Evolutionary conservation across 1,139 yeast genomes (phyloP).

Genomic region (Arxiozyma bovina): DNA sequence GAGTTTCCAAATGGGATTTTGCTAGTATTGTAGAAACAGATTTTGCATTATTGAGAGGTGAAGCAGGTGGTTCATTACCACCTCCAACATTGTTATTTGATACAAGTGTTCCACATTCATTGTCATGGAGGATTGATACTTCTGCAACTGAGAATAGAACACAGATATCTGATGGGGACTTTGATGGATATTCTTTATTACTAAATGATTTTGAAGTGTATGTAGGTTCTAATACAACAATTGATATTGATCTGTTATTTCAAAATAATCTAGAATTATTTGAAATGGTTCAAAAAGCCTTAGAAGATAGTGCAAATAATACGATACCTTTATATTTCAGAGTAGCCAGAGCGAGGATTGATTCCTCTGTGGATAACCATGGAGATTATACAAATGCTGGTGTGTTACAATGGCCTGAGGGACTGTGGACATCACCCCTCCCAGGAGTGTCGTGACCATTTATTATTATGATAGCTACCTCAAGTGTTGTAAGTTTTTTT

Average conservation of each 20-base stretch:
- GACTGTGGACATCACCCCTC: conserved; percentile 39
- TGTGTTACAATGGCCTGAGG: conserved; percentile 47
- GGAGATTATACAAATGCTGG: conserved; percentile 57
- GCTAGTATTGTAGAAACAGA: conserved; percentile 82
- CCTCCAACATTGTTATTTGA: conserved; percentile 45
- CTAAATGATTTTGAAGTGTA: conserved; percentile 74
- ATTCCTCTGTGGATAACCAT: conserved; percentile 34
- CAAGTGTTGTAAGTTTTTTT: not conserved
- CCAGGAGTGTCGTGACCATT: conserved; percentile 34
- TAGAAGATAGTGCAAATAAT: conserved; percentile 20
- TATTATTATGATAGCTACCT: not conserved
- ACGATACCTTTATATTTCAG: conserved; percentile 44
- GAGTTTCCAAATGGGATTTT: conserved; percentile 87
- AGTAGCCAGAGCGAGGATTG: conserved; percentile 44
- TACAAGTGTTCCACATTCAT: conserved; percentile 14
- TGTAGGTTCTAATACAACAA: conserved; percentile 42
- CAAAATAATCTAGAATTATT: conserved; percentile 30
- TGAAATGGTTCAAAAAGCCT: conserved; percentile 23
- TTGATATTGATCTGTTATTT: conserved; percentile 39
- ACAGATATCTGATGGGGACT: conserved; percentile 5
- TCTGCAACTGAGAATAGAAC: conserved; percentile 7
- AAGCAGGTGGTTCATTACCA: conserved; percentile 51
- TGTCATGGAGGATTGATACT: conserved; percentile 20
- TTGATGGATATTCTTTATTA: conserved; percentile 51
- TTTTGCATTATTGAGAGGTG: conserved; percentile 58